Percentiles rank a stretch among this genome's conserved stretches.
Conservation (phyloP, 2,329 filamentous ascomycete species). For the Myriosclerotinia scirpicola region DNA sequence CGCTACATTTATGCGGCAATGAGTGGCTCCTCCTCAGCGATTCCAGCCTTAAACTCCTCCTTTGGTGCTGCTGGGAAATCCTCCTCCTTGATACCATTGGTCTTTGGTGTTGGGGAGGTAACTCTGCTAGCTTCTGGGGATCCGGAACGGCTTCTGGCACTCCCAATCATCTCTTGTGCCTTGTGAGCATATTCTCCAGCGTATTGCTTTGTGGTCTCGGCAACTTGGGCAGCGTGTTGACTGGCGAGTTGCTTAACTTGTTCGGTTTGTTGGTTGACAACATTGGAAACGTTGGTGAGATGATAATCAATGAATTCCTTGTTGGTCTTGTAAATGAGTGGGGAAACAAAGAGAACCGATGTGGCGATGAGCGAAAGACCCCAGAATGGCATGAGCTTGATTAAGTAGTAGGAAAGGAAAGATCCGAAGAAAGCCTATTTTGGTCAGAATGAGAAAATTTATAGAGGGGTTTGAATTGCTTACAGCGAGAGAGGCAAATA, state of each 20-base stretch:
- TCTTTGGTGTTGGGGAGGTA: slow-evolving; percentile 31
- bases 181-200: slow-evolving; percentile 67
- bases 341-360: slow-evolving; percentile 59
- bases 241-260: slow-evolving; percentile 61
- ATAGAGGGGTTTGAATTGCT: slow-evolving; percentile 38
- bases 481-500: slow-evolving; percentile 59
- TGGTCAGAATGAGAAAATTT: slow-evolving; percentile 25
- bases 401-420: slow-evolving; percentile 66
- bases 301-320: slow-evolving; percentile 68
- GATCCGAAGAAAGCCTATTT: slow-evolving; percentile 57
- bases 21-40: slow-evolving; percentile 33
- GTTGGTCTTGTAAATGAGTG: slow-evolving; percentile 65
- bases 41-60: slow-evolving; percentile 37
- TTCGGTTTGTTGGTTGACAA: slow-evolving; percentile 61
- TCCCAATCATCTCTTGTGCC: slow-evolving; percentile 62
- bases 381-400: slow-evolving; percentile 71
- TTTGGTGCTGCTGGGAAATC: slow-evolving; percentile 40
- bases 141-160: slow-evolving; percentile 35
- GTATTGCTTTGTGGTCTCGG: slow-evolving; percentile 65
- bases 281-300: slow-evolving; percentile 55
- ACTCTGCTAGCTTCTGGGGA: slow-evolving; percentile 33
- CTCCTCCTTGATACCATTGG: slow-evolving; percentile 30
- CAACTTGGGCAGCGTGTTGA: slow-evolving; percentile 63
- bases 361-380: slow-evolving; percentile 61
- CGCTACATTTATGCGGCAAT: slow-evolving; percentile 32